Percentiles rank a stretch among this genome's conserved stretches.
These are phyloP conservation scores for Leccinum pellstonianum DNA, from an alignment of 768 basidiomycete species.

Conservation along the genomic window DNA sequence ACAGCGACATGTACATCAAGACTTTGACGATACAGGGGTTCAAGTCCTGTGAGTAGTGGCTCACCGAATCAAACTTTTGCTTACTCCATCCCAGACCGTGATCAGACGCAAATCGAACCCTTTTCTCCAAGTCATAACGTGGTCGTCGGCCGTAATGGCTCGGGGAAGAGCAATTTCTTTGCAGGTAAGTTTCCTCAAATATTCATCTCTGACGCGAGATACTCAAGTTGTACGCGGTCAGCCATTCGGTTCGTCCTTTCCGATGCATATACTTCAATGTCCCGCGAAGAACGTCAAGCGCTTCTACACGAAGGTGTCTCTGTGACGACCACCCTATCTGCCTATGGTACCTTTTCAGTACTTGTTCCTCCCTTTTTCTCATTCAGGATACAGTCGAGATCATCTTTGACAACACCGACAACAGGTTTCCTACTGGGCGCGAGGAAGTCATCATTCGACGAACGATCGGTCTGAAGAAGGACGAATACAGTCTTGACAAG, in stretches of 20 bases:
- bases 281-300: conserved; percentile 86
- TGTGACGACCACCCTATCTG: conserved; percentile 84
- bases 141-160: conserved; percentile 95
- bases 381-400: conserved; percentile 62
- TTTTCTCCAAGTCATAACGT: conserved; percentile 95
- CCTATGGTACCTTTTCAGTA: conserved; percentile 61
- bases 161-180: conserved; percentile 99
- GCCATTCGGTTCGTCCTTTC: conserved; percentile 97
- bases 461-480: conserved; percentile 97
- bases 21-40: conserved; percentile 92
- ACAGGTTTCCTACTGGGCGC: conserved; percentile 89
- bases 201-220: not conserved
- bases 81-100: conserved; percentile 54
- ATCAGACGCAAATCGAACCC: conserved; percentile 91
- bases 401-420: conserved; percentile 92
- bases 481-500: conserved; percentile 95
- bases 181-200: conserved; percentile 53
- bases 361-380: not conserved
- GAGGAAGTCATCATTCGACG: conserved; percentile 86
- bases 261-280: conserved; percentile 96
- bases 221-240: conserved; percentile 27
- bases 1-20: conserved; percentile 69
- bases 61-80: not conserved
- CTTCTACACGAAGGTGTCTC: conserved; percentile 94
- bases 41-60: conserved; percentile 77